These are phyloP conservation scores for Trifolium subterraneum DNA, from an alignment of 306 rosid species.

Conservation along the genomic window DNA sequence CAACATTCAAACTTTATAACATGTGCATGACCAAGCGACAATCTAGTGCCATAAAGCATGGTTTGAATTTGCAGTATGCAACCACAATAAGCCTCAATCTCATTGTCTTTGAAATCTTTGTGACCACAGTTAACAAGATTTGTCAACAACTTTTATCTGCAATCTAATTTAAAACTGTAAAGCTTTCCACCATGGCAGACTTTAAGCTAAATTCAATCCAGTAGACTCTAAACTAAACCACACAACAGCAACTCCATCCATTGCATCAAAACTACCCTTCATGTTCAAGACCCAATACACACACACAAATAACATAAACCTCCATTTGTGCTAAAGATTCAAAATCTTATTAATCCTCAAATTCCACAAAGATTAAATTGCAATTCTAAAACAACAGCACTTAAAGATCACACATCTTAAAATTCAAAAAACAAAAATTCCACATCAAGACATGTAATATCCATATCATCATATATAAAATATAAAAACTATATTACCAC, in stretches of 20 bases:
- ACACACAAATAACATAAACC: conserved; percentile 21
- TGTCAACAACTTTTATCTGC: background rate
- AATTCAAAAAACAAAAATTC: no score
- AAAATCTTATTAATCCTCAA: background rate
- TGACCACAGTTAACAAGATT: background rate
- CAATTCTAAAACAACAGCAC: background rate
- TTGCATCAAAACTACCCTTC: conserved; percentile 1
- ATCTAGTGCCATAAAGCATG: no score
- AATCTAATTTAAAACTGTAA: background rate
- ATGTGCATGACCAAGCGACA: no score
- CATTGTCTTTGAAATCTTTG: background rate
- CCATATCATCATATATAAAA: background rate
- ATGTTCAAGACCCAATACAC: background rate
- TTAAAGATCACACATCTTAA: no score
- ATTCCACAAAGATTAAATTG: background rate
- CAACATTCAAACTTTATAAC: no score
- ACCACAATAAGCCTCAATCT: background rate
- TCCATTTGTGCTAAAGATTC: background rate
- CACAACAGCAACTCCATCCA: background rate
- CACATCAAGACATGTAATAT: background rate
- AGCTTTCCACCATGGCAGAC: background rate
- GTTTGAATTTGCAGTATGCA: background rate
- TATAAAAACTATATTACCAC: background rate
- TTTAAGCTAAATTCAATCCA: background rate
- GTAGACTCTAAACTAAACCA: background rate